Percentiles rank a stretch among this genome's conserved stretches.
Conservation (phyloP, 306 rosid genomes). For the Alnus glutinosa region DNA sequence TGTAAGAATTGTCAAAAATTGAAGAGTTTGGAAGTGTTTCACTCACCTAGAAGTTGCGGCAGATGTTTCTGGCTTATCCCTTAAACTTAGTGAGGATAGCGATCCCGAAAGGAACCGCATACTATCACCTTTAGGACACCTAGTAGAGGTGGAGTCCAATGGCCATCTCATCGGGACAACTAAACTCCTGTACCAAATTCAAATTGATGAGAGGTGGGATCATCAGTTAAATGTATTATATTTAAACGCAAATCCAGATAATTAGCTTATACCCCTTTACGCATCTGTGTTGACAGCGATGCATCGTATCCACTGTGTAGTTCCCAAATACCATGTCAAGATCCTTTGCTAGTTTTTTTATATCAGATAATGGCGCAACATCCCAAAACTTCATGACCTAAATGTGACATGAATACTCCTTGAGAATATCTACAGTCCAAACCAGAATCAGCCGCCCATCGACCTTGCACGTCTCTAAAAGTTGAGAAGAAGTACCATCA, state of each 20-base stretch:
- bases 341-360: conserved; percentile 30
- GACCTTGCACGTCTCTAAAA: conserved; percentile 44
- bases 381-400: conserved; percentile 54
- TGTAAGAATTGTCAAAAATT: too few relatives aligned
- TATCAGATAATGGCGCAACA: conserved; percentile 35
- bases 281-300: conserved; percentile 34
- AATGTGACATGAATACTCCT: conserved; percentile 35
- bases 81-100: conserved; percentile 19
- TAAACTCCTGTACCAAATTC: conserved; percentile 16
- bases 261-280: conserved; percentile 38
- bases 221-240: not conserved
- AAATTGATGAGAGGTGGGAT: not conserved
- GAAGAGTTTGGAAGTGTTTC: not conserved
- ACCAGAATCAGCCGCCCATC: conserved; percentile 36
- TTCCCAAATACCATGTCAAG: conserved; percentile 28
- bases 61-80: conserved; percentile 16
- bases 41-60: conserved; percentile 26
- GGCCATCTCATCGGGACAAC: conserved; percentile 45
- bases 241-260: not conserved
- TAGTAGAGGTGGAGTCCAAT: not conserved
- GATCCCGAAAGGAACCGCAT: conserved; percentile 15
- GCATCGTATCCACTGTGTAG: conserved; percentile 35
- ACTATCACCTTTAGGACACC: not conserved
- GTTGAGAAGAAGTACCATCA: conserved; percentile 31
- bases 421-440: conserved; percentile 50